Evolutionary conservation across 352 stramenopile species (phyloP).

Genomic region (Pythium myriotylum): DNA sequence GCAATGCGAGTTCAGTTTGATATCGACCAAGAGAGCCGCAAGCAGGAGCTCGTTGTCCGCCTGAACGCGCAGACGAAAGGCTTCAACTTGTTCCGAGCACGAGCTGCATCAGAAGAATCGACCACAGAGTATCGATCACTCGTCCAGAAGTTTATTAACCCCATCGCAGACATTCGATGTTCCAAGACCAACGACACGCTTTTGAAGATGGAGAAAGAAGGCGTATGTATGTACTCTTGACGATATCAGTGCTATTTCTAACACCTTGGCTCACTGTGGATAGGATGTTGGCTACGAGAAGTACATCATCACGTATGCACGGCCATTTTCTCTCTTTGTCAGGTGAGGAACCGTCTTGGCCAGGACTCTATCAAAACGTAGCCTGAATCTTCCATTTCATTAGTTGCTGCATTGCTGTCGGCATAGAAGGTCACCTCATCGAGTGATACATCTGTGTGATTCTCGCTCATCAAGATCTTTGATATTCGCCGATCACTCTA

Average conservation of each 20-base stretch:
- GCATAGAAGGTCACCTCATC: conserved; percentile 65
- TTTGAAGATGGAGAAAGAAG: conserved; percentile 84
- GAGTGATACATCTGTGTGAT: conserved; percentile 29
- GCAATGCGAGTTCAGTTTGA: conserved; percentile 57
- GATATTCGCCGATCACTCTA: no score
- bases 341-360: conserved; percentile 37
- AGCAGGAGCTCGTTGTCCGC: conserved; percentile 67
- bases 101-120: conserved; percentile 35
- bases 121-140: conserved; percentile 29
- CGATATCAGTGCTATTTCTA: background rate
- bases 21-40: conserved; percentile 73
- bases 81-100: conserved; percentile 53
- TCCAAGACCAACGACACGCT: conserved; percentile 67
- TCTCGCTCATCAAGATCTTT: no score
- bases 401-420: conserved; percentile 74
- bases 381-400: conserved; percentile 2
- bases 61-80: conserved; percentile 54
- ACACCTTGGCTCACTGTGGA: background rate
- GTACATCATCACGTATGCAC: conserved; percentile 78
- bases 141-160: conserved; percentile 83
- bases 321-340: conserved; percentile 77
- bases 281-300: conserved; percentile 72
- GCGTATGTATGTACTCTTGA: conserved; percentile 34
- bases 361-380: no score
- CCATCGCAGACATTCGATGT: conserved; percentile 67